Conservation (phyloP, 768 basidiomycete genomes). For the Trametes gibbosa region DNA sequence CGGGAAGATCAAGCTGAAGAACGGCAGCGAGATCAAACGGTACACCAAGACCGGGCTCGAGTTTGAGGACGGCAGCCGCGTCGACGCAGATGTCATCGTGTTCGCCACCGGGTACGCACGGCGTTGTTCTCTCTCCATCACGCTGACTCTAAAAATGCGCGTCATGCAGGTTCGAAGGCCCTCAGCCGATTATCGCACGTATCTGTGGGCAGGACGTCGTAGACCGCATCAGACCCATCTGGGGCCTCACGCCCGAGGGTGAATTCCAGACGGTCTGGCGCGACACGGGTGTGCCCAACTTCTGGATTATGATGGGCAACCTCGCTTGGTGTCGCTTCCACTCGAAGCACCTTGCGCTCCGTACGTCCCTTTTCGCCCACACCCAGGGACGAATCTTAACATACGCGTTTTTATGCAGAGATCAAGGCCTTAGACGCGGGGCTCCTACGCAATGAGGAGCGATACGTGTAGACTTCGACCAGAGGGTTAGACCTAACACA, state of each 20-base stretch:
- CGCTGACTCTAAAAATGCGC: background rate
- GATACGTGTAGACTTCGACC: background rate
- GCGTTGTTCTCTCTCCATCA: background rate
- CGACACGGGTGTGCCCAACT: conserved; percentile 47
- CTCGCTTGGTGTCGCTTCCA: conserved; percentile 62
- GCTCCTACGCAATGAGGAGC: conserved; percentile 27
- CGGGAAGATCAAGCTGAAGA: conserved; percentile 71
- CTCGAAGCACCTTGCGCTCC: conserved; percentile 63
- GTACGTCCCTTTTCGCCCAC: conserved; percentile 38
- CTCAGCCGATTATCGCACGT: conserved; percentile 37
- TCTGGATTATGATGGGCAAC: conserved; percentile 65
- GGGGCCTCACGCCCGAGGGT: conserved; percentile 67
- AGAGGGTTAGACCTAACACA: background rate
- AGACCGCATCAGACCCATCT: conserved; percentile 46
- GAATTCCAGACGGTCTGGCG: conserved; percentile 52
- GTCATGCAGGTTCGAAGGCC: conserved; percentile 36
- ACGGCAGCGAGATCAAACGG: conserved; percentile 38
- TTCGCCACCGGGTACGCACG: conserved; percentile 41
- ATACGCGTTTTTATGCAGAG: conserved; percentile 39
- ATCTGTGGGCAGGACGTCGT: conserved; percentile 48
- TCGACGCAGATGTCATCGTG: conserved; percentile 48
- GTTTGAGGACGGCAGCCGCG: conserved; percentile 40
- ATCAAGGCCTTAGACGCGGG: conserved; percentile 66
- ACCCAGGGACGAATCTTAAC: background rate
- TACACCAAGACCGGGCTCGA: conserved; percentile 40